These are phyloP conservation scores for Lumnitzera littorea DNA, from an alignment of 345 rosid genomes.

Conservation along the genomic window DNA sequence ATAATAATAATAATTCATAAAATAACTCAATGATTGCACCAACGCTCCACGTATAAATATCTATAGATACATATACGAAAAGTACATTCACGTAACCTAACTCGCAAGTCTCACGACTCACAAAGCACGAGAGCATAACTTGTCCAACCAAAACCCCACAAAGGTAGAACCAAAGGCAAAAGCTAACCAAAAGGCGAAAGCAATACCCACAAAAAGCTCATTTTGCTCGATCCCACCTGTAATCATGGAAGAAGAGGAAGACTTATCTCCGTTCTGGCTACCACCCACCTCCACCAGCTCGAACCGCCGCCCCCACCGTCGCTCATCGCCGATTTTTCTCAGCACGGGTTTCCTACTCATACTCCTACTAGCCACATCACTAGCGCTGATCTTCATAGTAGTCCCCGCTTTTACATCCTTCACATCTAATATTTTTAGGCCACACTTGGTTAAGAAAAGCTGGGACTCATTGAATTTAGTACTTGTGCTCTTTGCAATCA, in stretches of 20 bases:
- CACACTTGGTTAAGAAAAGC: constrained; percentile 53
- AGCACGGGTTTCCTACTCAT: constrained; percentile 1
- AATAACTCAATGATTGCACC: constrained; percentile 3
- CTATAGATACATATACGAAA: too few species aligned
- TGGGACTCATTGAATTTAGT: constrained; percentile 76
- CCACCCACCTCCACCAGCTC: constrained; percentile 18
- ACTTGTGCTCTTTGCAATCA: constrained; percentile 67
- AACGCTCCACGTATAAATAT: not conserved
- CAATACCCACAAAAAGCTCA: not conserved
- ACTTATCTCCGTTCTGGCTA: constrained; percentile 63
- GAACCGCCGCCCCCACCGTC: constrained; percentile 24
- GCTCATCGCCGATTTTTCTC: constrained; percentile 24
- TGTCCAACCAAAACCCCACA: not conserved
- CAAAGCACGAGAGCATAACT: not conserved
- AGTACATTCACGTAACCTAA: too few species aligned
- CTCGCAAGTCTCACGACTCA: not conserved
- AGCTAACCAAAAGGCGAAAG: not conserved
- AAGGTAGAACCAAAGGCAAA: not conserved
- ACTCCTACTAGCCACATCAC: constrained; percentile 38
- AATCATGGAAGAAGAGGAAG: constrained; percentile 46
- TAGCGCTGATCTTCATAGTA: constrained; percentile 31
- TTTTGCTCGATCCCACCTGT: too few species aligned
- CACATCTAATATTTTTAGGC: constrained; percentile 50
- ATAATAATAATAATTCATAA: too few species aligned
- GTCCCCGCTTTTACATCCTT: constrained; percentile 43